A percentile compares a stretch with the other conserved stretches of the same genome.
These are phyloP conservation scores for Syzygium aqueum DNA, from an alignment of 345 rosid species.

Conservation along the genomic window DNA sequence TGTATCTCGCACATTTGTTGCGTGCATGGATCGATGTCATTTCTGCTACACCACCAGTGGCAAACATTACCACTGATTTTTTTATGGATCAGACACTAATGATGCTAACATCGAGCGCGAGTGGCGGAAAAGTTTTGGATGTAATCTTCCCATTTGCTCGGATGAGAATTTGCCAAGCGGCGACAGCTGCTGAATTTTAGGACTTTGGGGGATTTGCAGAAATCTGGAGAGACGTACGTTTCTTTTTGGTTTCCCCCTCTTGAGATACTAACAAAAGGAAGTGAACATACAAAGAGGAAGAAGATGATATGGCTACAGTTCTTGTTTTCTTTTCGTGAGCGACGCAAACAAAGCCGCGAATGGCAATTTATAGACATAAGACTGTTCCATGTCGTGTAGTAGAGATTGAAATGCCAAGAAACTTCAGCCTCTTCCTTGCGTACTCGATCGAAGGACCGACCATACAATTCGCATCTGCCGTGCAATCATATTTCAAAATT, in stretches of 20 bases:
- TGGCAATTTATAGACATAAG: background rate
- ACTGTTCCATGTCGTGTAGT: too few species aligned
- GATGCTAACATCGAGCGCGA: background rate
- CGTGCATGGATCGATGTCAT: background rate
- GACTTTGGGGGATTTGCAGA: background rate
- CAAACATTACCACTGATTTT: background rate
- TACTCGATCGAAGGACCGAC: too few species aligned
- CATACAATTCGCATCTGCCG: too few species aligned
- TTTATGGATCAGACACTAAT: background rate
- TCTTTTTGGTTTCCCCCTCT: background rate
- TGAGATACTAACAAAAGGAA: background rate
- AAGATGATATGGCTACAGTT: background rate
- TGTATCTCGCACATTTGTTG: background rate
- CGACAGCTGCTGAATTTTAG: background rate
- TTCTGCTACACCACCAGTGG: background rate
- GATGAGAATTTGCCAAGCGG: constrained; percentile 7
- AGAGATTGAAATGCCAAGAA: too few species aligned
- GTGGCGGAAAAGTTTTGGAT: background rate
- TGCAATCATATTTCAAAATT: too few species aligned
- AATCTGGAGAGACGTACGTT: background rate
- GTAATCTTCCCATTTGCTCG: constrained; percentile 10
- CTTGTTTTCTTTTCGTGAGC: background rate
- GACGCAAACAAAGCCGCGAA: background rate
- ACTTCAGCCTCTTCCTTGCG: too few species aligned
- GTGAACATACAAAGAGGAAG: background rate